Percentiles rank a stretch among this genome's conserved stretches.
Conservation (phyloP, 2,329 filamentous ascomycete genomes). For the Trichophaea hybrida region DNA sequence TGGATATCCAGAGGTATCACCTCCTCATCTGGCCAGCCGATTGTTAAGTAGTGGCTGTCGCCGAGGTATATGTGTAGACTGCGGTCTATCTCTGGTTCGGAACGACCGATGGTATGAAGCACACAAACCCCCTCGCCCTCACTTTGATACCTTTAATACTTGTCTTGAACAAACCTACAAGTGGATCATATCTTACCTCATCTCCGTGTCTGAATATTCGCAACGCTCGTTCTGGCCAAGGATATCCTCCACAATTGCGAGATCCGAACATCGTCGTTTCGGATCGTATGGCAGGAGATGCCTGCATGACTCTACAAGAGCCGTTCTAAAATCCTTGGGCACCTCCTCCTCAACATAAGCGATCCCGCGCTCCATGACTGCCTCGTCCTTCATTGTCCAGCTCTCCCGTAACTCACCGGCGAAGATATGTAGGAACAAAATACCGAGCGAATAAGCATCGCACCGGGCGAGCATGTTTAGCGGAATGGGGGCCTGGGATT, state of each 20-base stretch:
- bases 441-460: slow-evolving; percentile 38
- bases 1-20: not conserved
- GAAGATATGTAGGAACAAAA: slow-evolving; percentile 36
- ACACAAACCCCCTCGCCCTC: no score
- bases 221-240: no score
- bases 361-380: not conserved
- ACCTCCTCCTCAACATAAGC: not conserved
- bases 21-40: not conserved
- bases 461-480: slow-evolving; percentile 18
- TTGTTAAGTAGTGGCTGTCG: not conserved
- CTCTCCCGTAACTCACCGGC: not conserved
- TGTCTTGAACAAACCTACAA: no score
- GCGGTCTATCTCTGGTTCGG: not conserved
- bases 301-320: not conserved
- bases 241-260: not conserved
- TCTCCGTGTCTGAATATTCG: not conserved
- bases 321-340: not conserved
- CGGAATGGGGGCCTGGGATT: not conserved
- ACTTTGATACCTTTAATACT: no score
- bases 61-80: not conserved
- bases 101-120: not conserved
- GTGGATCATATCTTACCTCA: not conserved
- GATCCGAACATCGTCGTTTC: not conserved
- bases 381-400: not conserved
- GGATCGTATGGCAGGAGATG: not conserved